A percentile compares a stretch with the other conserved stretches of the same genome.
phyloP scores from a whole-genome alignment of 2,329 filamentous ascomycete species.

The Calonectria henricotiae region DNA sequence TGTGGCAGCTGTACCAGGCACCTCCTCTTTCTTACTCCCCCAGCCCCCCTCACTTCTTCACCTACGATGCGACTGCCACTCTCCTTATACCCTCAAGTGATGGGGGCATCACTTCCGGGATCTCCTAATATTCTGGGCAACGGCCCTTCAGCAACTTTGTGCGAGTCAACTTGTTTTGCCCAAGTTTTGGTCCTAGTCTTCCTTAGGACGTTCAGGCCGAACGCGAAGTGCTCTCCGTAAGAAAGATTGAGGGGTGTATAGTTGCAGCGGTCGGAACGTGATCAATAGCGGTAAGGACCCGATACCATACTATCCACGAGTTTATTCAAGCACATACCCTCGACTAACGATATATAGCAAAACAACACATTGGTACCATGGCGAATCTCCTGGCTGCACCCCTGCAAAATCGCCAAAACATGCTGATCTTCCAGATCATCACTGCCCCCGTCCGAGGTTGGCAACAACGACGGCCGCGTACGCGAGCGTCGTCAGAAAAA shows the following conservation, averaged over 20 bases:
- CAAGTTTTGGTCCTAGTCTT: no score
- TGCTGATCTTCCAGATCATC: neutral
- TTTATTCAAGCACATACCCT: neutral
- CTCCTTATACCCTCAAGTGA: neutral
- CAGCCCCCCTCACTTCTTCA: neutral
- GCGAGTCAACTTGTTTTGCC: neutral
- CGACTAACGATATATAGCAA: neutral
- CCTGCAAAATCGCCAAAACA: neutral
- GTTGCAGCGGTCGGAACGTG: neutral
- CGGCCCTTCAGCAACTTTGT: neutral
- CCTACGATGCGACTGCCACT: neutral
- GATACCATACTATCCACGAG: neutral
- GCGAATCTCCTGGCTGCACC: neutral
- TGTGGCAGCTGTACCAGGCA: no score
- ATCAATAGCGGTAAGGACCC: neutral
- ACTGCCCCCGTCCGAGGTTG: slow-evolving; percentile 16
- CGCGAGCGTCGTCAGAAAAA: slow-evolving; percentile 20
- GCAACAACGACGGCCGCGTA: slow-evolving; percentile 31
- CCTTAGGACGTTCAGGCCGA: neutral
- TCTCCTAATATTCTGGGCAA: neutral
- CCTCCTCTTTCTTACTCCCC: neutral
- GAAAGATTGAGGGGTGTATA: neutral
- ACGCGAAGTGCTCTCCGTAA: neutral
- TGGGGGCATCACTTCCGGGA: neutral
- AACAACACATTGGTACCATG: no score